These are phyloP conservation scores for Schoenoplectus tabernaemontani DNA, from an alignment of 202 grass and related monocot genomes.

Conservation along the genomic window DNA sequence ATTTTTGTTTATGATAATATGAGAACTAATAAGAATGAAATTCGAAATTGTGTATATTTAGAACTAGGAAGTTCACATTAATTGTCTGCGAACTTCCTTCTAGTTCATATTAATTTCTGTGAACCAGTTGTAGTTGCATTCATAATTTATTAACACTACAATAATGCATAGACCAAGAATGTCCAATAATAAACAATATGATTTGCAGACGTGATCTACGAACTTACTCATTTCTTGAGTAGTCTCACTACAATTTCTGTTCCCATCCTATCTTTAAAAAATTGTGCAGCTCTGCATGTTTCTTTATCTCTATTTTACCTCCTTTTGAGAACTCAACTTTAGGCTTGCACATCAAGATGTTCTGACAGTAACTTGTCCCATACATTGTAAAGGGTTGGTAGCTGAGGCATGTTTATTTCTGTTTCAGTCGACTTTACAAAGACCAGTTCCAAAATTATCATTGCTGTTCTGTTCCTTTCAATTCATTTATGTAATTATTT, in stretches of 20 bases:
- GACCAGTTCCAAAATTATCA: neutral
- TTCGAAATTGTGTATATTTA: neutral
- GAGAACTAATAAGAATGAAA: neutral
- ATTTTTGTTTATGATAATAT: neutral
- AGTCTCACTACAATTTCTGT: neutral
- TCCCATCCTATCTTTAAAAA: neutral
- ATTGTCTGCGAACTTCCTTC: neutral
- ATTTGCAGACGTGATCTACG: neutral
- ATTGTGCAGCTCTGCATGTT: neutral
- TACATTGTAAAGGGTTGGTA: neutral
- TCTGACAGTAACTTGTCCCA: neutral
- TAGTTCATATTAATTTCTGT: neutral
- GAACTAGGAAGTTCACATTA: neutral
- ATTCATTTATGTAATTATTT: neutral
- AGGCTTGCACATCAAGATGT: neutral
- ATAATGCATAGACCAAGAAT: neutral
- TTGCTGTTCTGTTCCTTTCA: neutral
- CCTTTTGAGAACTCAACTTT: neutral
- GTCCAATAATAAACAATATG: neutral
- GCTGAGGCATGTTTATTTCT: neutral
- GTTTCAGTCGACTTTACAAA: neutral
- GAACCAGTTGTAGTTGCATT: no score
- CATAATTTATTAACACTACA: neutral
- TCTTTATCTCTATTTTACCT: neutral
- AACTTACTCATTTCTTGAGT: neutral